phyloP scores from a whole-genome alignment of 768 basidiomycete genomes.

The Mycena alexandri region DNA sequence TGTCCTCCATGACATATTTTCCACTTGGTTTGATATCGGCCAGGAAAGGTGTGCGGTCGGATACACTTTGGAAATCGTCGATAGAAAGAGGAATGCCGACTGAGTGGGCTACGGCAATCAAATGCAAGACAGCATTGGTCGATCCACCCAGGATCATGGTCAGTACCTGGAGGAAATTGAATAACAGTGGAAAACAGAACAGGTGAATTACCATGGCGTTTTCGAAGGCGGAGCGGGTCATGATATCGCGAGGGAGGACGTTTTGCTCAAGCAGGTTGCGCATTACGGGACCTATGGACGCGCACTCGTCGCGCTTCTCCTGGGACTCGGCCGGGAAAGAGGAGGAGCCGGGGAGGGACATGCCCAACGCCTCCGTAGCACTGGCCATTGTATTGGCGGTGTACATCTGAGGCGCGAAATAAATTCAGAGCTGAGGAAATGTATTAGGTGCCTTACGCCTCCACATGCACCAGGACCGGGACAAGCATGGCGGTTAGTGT shows the following conservation, averaged over 20 bases:
- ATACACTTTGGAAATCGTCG: constrained; percentile 95
- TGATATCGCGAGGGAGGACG: constrained; percentile 94
- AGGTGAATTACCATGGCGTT: constrained; percentile 86
- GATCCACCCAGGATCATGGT: constrained; percentile 98
- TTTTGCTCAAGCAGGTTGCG: constrained; percentile 89
- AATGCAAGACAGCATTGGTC: constrained; percentile 96
- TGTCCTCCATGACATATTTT: constrained; percentile 98
- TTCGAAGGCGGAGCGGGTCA: constrained; percentile 97
- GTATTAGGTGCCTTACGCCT: constrained; percentile 71
- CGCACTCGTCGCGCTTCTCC: constrained; percentile 91
- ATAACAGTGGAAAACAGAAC: not conserved
- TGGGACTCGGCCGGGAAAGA: constrained; percentile 94
- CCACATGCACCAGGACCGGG: constrained; percentile 99
- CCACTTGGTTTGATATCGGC: constrained; percentile 98
- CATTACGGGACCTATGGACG: constrained; percentile 85
- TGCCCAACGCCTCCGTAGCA: constrained; percentile 94
- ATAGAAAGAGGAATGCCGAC: constrained; percentile 90
- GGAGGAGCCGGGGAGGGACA: constrained; percentile 97
- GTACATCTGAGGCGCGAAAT: constrained; percentile 79
- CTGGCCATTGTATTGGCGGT: constrained; percentile 99
- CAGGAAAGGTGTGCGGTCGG: constrained; percentile 93
- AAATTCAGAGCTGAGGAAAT: not conserved
- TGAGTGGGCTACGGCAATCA: constrained; percentile 97
- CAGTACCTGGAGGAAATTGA: constrained; percentile 72
- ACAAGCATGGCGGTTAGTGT: constrained; percentile 93